Evolutionary conservation across 164 flowering plant genomes (phyloP).

Genomic region (Buxus sempervirens): DNA sequence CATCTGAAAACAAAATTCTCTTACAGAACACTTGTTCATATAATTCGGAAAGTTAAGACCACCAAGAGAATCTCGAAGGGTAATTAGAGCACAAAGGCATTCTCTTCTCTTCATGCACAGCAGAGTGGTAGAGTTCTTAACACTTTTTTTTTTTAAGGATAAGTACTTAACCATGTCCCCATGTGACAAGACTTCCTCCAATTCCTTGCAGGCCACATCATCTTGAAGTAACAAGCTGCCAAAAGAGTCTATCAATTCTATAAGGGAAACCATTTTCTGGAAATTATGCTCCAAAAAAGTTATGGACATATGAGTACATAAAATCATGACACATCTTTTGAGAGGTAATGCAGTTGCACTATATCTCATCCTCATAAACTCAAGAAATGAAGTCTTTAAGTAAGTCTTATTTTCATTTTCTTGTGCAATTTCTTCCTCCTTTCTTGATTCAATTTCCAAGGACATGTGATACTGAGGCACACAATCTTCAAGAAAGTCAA

Average conservation of each 20-base stretch:
- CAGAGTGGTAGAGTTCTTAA: background rate
- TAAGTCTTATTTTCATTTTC: conserved; percentile 29
- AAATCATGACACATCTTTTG: too few species aligned
- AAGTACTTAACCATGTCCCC: background rate
- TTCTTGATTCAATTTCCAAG: too few species aligned
- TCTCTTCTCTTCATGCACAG: too few species aligned
- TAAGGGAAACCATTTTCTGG: too few species aligned
- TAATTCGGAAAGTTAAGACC: too few species aligned
- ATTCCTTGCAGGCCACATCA: conserved; percentile 26
- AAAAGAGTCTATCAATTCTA: too few species aligned
- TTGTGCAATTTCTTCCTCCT: conserved; percentile 25
- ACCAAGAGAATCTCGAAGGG: conserved; percentile 25
- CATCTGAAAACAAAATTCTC: too few species aligned
- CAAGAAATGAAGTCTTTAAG: conserved; percentile 32
- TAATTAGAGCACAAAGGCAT: conserved; percentile 21
- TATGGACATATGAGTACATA: conserved; percentile 46
- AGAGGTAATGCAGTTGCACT: too few species aligned
- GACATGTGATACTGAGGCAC: too few species aligned
- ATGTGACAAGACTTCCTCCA: conserved; percentile 34
- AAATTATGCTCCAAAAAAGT: conserved; percentile 13
- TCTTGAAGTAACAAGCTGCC: conserved; percentile 25
- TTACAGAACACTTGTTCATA: too few species aligned
- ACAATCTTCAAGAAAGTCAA: conserved; percentile 47
- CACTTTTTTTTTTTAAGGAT: too few species aligned
- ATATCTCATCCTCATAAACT: conserved; percentile 34